These are phyloP conservation scores for Globisporangium carolinianum DNA, from an alignment of 352 stramenopile species.

Conservation along the genomic window DNA sequence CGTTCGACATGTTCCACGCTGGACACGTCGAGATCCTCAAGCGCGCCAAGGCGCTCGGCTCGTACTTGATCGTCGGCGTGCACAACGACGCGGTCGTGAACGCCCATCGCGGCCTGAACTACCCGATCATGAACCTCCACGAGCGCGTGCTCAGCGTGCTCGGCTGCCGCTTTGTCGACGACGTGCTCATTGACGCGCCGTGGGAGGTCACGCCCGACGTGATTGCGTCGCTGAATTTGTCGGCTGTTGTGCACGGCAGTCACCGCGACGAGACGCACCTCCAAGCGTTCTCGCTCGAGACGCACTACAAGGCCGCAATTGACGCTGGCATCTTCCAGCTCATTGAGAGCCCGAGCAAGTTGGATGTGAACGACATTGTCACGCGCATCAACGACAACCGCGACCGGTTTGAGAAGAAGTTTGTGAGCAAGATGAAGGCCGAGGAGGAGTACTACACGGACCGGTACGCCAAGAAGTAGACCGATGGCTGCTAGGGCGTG, in stretches of 20 bases:
- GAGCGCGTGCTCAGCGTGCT: constrained; percentile 96
- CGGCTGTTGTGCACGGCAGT: constrained; percentile 80
- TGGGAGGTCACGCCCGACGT: constrained; percentile 95
- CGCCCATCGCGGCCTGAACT: constrained; percentile 85
- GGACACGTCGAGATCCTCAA: constrained; percentile 96
- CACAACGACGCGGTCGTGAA: constrained; percentile 93
- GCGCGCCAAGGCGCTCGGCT: constrained; percentile 86
- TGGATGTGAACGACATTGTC: constrained; percentile 87
- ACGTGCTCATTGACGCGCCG: constrained; percentile 97
- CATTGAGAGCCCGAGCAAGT: constrained; percentile 58
- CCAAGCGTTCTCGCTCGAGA: constrained; percentile 53
- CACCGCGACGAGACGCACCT: constrained; percentile 72
- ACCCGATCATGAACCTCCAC: constrained; percentile 98
- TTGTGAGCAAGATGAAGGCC: constrained; percentile 91
- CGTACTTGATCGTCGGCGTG: constrained; percentile 96
- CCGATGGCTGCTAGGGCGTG: background rate
- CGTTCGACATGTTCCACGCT: constrained; percentile 99
- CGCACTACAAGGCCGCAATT: constrained; percentile 74
- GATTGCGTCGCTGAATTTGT: constrained; percentile 89
- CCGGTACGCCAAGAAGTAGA: constrained; percentile 61
- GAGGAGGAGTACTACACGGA: constrained; percentile 91
- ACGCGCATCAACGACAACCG: constrained; percentile 86
- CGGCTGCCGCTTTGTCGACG: constrained; percentile 95
- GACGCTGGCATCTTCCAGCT: constrained; percentile 81
- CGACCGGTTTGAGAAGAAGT: constrained; percentile 90